These are phyloP conservation scores for Zygnema cylindricum DNA, from an alignment of 139 green algal genomes.

Conservation along the genomic window DNA sequence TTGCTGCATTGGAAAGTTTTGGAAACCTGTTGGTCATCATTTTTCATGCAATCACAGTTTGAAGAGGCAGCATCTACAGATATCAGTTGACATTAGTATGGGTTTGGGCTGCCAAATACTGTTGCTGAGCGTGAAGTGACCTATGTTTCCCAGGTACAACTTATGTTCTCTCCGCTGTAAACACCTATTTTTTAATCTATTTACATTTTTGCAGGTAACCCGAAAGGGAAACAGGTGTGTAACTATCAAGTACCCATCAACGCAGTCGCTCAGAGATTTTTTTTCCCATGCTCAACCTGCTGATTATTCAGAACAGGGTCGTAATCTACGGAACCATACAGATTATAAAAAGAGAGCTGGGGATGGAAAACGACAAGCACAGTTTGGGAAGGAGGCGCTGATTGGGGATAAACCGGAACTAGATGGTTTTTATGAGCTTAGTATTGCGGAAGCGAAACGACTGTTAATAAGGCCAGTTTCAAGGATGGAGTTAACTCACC, in stretches of 20 bases:
- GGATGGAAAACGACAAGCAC: neutral
- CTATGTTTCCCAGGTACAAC: no score
- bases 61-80: no score
- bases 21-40: no score
- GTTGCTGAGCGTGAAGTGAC: no score
- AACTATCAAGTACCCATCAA: slow-evolving; percentile 32
- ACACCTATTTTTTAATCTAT: no score
- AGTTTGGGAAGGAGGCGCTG: neutral
- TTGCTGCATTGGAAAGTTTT: no score
- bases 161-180: no score
- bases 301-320: no score
- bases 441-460: neutral
- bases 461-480: slow-evolving; percentile 12
- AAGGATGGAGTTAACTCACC: slow-evolving; percentile 15
- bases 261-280: neutral
- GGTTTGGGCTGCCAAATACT: no score
- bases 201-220: slow-evolving; percentile 18
- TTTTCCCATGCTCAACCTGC: neutral
- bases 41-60: no score
- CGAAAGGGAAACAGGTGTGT: slow-evolving; percentile 21
- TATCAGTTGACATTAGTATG: no score
- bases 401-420: slow-evolving; percentile 22
- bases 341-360: slow-evolving; percentile 1
- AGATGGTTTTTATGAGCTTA: slow-evolving; percentile 4
- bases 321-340: neutral